A percentile compares a stretch with the other conserved stretches of the same genome.
phyloP scores from a whole-genome alignment of 257 asterid genomes.

The Solanum lignicaule region DNA sequence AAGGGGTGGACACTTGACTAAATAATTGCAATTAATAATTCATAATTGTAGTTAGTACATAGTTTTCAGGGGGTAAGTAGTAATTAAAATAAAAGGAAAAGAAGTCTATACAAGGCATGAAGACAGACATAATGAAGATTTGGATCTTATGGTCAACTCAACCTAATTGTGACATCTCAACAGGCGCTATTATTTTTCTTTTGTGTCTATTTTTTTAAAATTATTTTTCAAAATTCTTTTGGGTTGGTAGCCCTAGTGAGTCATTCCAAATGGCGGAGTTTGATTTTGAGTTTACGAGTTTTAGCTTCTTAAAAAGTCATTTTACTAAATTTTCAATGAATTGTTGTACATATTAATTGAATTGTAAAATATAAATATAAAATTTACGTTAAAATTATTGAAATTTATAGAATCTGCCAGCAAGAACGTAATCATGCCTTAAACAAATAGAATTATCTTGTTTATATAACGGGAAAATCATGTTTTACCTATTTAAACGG shows the following conservation, averaged over 20 bases:
- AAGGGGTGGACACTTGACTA: background rate
- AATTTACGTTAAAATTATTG: background rate
- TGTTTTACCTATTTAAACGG: background rate
- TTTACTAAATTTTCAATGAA: background rate
- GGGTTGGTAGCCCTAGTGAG: background rate
- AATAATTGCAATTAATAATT: background rate
- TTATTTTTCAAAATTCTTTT: background rate
- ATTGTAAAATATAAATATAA: background rate
- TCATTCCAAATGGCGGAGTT: background rate
- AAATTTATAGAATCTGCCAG: accelerated
- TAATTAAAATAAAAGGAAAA: background rate
- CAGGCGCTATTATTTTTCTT: background rate
- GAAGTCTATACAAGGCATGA: background rate
- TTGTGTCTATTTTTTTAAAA: background rate
- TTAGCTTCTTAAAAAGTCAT: background rate
- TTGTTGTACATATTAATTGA: background rate
- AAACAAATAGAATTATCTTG: background rate
- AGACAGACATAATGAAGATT: background rate
- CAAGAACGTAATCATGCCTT: background rate
- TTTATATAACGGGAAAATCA: too few species aligned
- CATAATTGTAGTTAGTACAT: background rate
- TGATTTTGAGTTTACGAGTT: background rate
- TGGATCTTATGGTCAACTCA: background rate
- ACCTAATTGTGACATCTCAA: background rate
- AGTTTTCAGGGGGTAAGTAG: background rate